Evolutionary conservation across 139 green algal genomes (phyloP).

Genomic region (Coelastrella sp.): DNA sequence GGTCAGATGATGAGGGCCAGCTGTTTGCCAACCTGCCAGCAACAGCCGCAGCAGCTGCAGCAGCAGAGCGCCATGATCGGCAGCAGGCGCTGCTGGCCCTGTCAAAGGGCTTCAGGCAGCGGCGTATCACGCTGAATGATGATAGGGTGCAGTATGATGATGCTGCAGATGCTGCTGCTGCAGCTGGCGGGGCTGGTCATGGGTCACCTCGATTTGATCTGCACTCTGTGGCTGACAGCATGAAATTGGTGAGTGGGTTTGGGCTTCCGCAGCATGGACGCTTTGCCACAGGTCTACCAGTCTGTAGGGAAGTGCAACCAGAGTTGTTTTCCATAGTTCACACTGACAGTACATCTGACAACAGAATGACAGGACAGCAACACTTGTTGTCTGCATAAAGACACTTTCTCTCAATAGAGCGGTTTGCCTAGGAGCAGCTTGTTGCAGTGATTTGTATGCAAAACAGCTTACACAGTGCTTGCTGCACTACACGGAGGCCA

Average conservation of each 20-base stretch:
- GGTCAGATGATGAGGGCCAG: slow-evolving; percentile 35
- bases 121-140: slow-evolving; percentile 19
- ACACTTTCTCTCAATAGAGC: background rate
- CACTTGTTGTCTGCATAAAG: background rate
- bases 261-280: no score
- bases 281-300: no score
- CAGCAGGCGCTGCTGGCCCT: slow-evolving; percentile 34
- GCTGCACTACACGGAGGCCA: no score
- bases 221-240: slow-evolving; percentile 43
- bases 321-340: no score
- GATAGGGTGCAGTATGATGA: slow-evolving; percentile 37
- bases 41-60: background rate
- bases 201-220: slow-evolving; percentile 27
- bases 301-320: no score
- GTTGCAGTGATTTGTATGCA: background rate
- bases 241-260: slow-evolving; percentile 15
- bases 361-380: no score
- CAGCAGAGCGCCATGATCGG: slow-evolving; percentile 9
- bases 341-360: no score
- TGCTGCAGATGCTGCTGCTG: background rate
- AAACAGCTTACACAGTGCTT: no score
- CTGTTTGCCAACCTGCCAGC: slow-evolving; percentile 33
- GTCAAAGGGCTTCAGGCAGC: slow-evolving; percentile 28
- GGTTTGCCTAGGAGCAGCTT: background rate
- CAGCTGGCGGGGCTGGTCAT: background rate